Conservation (phyloP, 2,329 filamentous ascomycete genomes). For the Pseudocercospora macadamiae region DNA sequence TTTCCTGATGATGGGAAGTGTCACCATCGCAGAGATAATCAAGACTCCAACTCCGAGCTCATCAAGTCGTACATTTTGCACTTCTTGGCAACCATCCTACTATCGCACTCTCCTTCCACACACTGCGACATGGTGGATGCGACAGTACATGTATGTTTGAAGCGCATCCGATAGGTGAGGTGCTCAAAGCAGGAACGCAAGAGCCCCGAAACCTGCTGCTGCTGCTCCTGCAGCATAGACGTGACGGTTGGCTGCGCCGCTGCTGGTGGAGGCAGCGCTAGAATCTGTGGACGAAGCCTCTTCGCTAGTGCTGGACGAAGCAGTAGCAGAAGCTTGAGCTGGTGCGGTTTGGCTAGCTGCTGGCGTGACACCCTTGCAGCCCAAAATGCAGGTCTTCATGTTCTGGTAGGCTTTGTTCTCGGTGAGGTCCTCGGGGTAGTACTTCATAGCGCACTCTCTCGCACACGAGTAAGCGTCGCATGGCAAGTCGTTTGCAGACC, state of each 20-base stretch:
- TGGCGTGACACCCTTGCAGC: conserved; percentile 33
- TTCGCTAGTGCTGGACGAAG: background rate
- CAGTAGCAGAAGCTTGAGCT: conserved; percentile 5
- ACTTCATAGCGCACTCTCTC: conserved; percentile 32
- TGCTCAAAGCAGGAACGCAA: conserved; percentile 15
- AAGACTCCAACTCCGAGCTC: background rate
- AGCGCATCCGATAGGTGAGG: background rate
- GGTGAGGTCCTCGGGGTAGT: conserved; percentile 34
- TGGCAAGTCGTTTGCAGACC: conserved; percentile 34
- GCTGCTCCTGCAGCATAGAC: conserved; percentile 7
- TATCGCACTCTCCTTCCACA: too few species aligned
- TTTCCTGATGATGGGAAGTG: background rate
- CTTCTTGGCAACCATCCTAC: too few species aligned
- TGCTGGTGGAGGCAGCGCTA: conserved; percentile 6
- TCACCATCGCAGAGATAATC: background rate
- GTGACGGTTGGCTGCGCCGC: background rate
- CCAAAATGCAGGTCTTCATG: conserved; percentile 35
- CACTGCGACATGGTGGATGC: too few species aligned
- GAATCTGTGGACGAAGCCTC: background rate
- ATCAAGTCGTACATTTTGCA: background rate
- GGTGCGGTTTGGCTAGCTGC: conserved; percentile 24
- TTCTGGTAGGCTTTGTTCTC: conserved; percentile 29
- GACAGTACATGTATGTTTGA: too few species aligned
- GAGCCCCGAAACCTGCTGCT: conserved; percentile 14
- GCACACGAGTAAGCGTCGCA: conserved; percentile 36